A percentile compares a stretch with the other conserved stretches of the same genome.
Conservation (phyloP, 169 alveolate species). For the Plasmodium vinckei region DNA sequence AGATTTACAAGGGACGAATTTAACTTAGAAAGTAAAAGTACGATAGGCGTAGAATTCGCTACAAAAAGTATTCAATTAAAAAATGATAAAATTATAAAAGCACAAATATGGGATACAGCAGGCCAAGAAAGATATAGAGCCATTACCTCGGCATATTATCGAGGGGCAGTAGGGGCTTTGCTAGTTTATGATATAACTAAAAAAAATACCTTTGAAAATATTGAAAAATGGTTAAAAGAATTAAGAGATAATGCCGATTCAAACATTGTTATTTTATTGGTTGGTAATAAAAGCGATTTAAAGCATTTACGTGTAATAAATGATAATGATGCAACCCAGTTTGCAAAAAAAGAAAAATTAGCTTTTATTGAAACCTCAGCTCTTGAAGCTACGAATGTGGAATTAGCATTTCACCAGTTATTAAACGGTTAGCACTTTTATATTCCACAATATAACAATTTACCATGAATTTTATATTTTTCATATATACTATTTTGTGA, state of each 20-base stretch:
- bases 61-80: constrained; percentile 91
- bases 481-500: too few species aligned
- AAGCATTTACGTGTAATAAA: constrained; percentile 90
- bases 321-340: constrained; percentile 93
- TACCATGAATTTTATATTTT: too few species aligned
- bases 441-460: too few species aligned
- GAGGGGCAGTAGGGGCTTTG: constrained; percentile 99
- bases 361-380: constrained; percentile 97
- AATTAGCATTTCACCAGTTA: constrained; percentile 90
- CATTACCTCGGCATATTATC: constrained; percentile 98
- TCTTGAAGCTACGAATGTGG: constrained; percentile 96
- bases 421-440: constrained; percentile 54
- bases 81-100: constrained; percentile 95
- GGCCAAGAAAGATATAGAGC: constrained; percentile 99
- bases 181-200: constrained; percentile 98
- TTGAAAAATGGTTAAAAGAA: constrained; percentile 97
- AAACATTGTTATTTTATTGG: constrained; percentile 95
- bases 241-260: constrained; percentile 97
- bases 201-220: constrained; percentile 94
- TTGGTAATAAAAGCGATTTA: constrained; percentile 98
- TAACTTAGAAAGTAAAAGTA: constrained; percentile 96
- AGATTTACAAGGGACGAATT: constrained; percentile 97
- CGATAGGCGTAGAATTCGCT: constrained; percentile 99
- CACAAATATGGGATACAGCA: constrained; percentile 99
- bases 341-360: constrained; percentile 92